phyloP scores from a whole-genome alignment of 202 grass and related monocot species.

The Schoenoplectus triqueter region DNA sequence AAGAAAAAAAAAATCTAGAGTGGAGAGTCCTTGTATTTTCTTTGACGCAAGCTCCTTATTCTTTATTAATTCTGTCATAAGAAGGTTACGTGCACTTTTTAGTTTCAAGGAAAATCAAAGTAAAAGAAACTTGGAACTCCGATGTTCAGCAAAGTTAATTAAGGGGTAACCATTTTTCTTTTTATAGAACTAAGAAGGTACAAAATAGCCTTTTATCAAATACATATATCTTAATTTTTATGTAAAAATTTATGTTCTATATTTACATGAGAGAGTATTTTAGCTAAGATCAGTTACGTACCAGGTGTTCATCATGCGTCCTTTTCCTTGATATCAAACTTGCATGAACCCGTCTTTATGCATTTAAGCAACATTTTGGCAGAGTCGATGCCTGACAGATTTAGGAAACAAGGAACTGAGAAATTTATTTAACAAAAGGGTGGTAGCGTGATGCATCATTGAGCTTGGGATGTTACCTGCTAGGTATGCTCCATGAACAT shows the following conservation, averaged over 20 bases:
- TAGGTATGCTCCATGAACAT: slow-evolving; percentile 63
- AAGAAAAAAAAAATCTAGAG: too few species aligned
- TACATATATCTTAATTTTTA: background rate
- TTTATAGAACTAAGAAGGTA: background rate
- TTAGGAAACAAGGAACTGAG: background rate
- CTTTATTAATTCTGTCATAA: background rate
- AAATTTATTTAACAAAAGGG: background rate
- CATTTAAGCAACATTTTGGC: slow-evolving; percentile 45
- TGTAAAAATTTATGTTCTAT: background rate
- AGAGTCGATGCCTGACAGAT: slow-evolving; percentile 44
- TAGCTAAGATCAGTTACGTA: background rate
- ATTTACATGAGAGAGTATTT: background rate
- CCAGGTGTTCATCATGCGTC: slow-evolving; percentile 3
- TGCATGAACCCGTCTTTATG: slow-evolving; percentile 28
- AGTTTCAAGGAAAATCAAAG: too few species aligned
- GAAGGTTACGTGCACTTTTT: background rate
- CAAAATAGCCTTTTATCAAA: background rate
- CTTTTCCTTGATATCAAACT: slow-evolving; percentile 37
- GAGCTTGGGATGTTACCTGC: slow-evolving; percentile 39
- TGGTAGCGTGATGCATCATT: background rate
- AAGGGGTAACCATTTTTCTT: too few species aligned
- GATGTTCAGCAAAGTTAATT: too few species aligned
- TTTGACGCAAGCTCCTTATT: slow-evolving; percentile 12
- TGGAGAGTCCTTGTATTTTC: background rate
- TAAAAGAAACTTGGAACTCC: too few species aligned